Base-by-base conservation (phyloP, 164 flowering plant genomes). In the Nymphaea colorata region DNA sequence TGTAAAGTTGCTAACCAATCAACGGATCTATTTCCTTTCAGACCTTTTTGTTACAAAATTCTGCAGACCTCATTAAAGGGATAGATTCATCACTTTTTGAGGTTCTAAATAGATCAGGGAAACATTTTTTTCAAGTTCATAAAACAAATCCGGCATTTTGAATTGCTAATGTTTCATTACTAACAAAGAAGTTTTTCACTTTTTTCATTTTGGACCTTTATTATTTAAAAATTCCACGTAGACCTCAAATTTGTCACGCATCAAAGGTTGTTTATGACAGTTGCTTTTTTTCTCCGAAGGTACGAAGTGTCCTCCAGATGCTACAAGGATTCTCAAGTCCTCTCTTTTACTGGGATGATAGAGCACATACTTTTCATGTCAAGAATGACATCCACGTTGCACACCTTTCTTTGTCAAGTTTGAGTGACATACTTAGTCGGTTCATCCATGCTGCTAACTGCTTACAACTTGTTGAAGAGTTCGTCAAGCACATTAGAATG, bases 291-390 rank as follows among this genome's bases (percentile, higher is more conserved):
- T 59, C 12, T 69, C 11, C 11, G 5, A 10, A 90, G 98, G 98
- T 91, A 14, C 79, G 78, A 36, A 83, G 87, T 72, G 81, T 94
- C 57, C 68, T 94, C 43, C 86, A 81, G 69, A 84, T 89, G 79
- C 67, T 91, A 59, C 99, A 94, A 78, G 99, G 99, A 25, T 78
- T 80, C 18, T 80, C 93, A 3, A 79, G 89, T 80, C 75, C 88
- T 43, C 53, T 87, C 16, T 86, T 94, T 59, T 75, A 71, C 62
- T 91, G 99, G 99, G 88, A 91, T 68, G 65, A 73, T 0, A 65
- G 14, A 25, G 80, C 44, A 2, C 76, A 67, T 68, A 68, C 67
- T 44, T 94, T 81, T 75, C 59, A 66, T 66, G 77, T 71, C 62
- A 82, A 80, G 72, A 66, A 12, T 67, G 95, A 90, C 71, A 76